phyloP scores from a whole-genome alignment of 164 flowering plant genomes.

The Platanus orientalis region DNA sequence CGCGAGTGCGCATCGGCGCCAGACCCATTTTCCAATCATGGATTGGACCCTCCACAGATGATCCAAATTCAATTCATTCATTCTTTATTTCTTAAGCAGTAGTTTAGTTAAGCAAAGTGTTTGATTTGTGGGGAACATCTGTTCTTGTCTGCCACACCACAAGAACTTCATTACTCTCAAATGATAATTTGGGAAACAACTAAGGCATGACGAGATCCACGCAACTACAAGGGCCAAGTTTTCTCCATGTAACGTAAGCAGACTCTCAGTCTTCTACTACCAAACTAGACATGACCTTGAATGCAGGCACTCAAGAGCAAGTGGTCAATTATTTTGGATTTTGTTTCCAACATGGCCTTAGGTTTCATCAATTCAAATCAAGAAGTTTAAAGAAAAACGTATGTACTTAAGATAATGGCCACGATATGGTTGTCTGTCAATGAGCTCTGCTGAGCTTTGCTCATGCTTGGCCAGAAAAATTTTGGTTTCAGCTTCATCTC shows the following conservation, averaged over 20 bases:
- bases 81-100: neutral
- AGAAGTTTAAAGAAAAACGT: neutral
- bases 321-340: conserved; percentile 6
- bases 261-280: neutral
- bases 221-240: conserved; percentile 18
- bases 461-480: too few relatives aligned
- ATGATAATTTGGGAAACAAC: conserved; percentile 36
- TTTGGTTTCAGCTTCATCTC: too few relatives aligned
- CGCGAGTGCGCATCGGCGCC: conserved; percentile 7
- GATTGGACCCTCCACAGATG: conserved; percentile 22
- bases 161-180: conserved; percentile 12
- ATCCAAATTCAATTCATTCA: conserved; percentile 7
- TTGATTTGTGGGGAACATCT: conserved; percentile 32
- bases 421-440: too few relatives aligned
- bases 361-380: neutral
- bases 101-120: conserved; percentile 2
- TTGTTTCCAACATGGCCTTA: neutral
- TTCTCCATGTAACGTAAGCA: too few relatives aligned
- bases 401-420: neutral
- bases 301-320: conserved; percentile 7
- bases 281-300: conserved; percentile 7
- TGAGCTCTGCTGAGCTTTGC: too few relatives aligned
- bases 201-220: conserved; percentile 32
- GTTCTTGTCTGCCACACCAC: conserved; percentile 51
- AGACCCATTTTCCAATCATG: conserved; percentile 11